phyloP scores from a whole-genome alignment of 1,284 basidiomycete genomes.

The Ustilago tritici region DNA sequence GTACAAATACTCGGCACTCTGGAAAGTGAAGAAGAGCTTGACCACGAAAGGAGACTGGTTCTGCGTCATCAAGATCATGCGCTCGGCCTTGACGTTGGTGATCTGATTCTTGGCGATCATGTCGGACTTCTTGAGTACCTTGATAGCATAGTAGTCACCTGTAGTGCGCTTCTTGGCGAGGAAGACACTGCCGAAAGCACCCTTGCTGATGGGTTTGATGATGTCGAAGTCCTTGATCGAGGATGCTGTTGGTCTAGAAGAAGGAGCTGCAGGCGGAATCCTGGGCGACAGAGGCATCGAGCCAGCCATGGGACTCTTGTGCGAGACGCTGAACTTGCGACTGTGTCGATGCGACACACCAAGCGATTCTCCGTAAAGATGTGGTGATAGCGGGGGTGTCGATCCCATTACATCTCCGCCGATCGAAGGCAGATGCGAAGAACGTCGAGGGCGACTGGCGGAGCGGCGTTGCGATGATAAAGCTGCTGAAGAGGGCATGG shows the following conservation, averaged over 20 bases:
- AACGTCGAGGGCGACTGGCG: slow-evolving; percentile 42
- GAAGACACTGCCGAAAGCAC: slow-evolving; percentile 95
- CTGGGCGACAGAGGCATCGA: slow-evolving; percentile 81
- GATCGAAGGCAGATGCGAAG: slow-evolving; percentile 40
- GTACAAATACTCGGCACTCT: slow-evolving; percentile 71
- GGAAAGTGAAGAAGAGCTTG: slow-evolving; percentile 72
- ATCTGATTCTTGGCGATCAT: slow-evolving; percentile 99
- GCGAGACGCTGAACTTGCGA: slow-evolving; percentile 53
- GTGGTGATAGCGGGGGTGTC: slow-evolving; percentile 65
- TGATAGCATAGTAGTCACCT: slow-evolving; percentile 99
- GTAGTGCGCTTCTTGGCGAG: slow-evolving; percentile 97
- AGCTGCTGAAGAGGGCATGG: slow-evolving; percentile 14
- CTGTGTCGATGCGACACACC: slow-evolving; percentile 36
- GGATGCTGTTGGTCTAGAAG: slow-evolving; percentile 83
- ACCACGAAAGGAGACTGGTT: slow-evolving; percentile 92
- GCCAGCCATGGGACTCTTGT: slow-evolving; percentile 53
- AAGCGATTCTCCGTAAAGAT: slow-evolving; percentile 45
- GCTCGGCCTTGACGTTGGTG: slow-evolving; percentile 98
- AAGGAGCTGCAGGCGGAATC: slow-evolving; percentile 80
- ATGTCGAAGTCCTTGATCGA: slow-evolving; percentile 99
- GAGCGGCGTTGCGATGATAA: slow-evolving; percentile 27
- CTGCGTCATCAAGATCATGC: slow-evolving; percentile 99
- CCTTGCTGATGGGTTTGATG: slow-evolving; percentile 99
- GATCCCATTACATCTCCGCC: slow-evolving; percentile 22
- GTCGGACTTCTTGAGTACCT: slow-evolving; percentile 98